These are phyloP conservation scores for Boletus barrowsii DNA, from an alignment of 768 basidiomycete genomes.

Conservation along the genomic window DNA sequence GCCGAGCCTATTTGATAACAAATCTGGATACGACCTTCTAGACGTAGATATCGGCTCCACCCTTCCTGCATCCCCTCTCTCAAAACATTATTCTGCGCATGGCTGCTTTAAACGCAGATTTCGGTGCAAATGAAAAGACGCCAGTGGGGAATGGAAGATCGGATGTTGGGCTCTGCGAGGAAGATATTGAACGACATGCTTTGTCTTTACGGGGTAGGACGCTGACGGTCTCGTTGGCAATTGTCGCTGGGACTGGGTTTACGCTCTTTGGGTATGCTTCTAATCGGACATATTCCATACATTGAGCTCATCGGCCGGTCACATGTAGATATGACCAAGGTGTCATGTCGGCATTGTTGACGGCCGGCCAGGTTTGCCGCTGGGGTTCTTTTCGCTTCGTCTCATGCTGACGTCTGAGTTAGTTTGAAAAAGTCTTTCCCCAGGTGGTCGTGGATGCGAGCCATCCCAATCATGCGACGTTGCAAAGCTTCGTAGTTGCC, in stretches of 20 bases:
- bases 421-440: slow-evolving; percentile 60
- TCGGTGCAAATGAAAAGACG: slow-evolving; percentile 8
- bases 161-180: not conserved
- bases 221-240: slow-evolving; percentile 49
- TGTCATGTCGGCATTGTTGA: slow-evolving; percentile 66
- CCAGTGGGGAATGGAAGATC: not conserved
- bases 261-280: slow-evolving; percentile 55
- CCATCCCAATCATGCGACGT: slow-evolving; percentile 44
- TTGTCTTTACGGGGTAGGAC: slow-evolving; percentile 32
- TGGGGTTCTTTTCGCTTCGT: not conserved
- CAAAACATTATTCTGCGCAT: slow-evolving; percentile 2
- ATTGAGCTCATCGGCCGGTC: not conserved
- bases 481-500: slow-evolving; percentile 59
- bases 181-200: slow-evolving; percentile 12
- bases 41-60: not conserved
- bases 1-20: slow-evolving; percentile 3
- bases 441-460: slow-evolving; percentile 44
- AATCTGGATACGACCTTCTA: not conserved
- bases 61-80: not conserved
- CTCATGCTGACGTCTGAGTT: slow-evolving; percentile 1
- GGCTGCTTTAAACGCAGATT: slow-evolving; percentile 1
- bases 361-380: slow-evolving; percentile 44
- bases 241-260: slow-evolving; percentile 58
- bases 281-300: not conserved
- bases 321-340: slow-evolving; percentile 59